Percentiles rank a stretch among this genome's conserved stretches.
These are phyloP conservation scores for Arthrobotrys megalospora DNA, from an alignment of 2,329 filamentous ascomycete species.

Conservation along the genomic window DNA sequence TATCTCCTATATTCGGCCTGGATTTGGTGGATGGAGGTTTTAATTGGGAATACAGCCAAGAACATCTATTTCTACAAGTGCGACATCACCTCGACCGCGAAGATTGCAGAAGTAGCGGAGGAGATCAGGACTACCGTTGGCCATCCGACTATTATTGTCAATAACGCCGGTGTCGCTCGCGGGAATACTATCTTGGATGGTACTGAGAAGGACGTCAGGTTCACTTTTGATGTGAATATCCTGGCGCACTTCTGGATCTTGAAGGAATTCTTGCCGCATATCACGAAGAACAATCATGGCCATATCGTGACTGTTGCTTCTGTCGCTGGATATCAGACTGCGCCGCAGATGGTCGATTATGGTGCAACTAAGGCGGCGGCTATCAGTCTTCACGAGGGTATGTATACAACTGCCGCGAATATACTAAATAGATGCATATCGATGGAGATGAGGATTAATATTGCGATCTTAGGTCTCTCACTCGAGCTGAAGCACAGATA, in stretches of 20 bases:
- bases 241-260: conserved; percentile 78
- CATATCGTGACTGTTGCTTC: conserved; percentile 81
- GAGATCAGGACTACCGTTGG: conserved; percentile 74
- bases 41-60: conserved; percentile 66
- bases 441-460: background rate
- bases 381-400: conserved; percentile 77
- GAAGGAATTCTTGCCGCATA: conserved; percentile 77
- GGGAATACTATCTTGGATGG: conserved; percentile 75
- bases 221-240: conserved; percentile 81
- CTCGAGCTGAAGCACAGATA: conserved; percentile 75
- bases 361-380: conserved; percentile 77
- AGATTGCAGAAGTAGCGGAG: conserved; percentile 72
- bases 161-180: conserved; percentile 78
- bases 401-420: background rate
- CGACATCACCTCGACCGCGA: conserved; percentile 74
- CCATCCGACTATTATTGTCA: conserved; percentile 78
- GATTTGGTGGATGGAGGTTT: background rate
- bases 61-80: conserved; percentile 79
- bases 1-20: background rate
- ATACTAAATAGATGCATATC: conserved; percentile 66
- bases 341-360: conserved; percentile 79
- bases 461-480: conserved; percentile 67
- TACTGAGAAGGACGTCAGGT: conserved; percentile 74
- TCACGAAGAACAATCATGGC: conserved; percentile 77
- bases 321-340: conserved; percentile 74